Evolutionary conservation across 768 basidiomycete species (phyloP).

Genomic region (Amanita pallidorosea): DNA sequence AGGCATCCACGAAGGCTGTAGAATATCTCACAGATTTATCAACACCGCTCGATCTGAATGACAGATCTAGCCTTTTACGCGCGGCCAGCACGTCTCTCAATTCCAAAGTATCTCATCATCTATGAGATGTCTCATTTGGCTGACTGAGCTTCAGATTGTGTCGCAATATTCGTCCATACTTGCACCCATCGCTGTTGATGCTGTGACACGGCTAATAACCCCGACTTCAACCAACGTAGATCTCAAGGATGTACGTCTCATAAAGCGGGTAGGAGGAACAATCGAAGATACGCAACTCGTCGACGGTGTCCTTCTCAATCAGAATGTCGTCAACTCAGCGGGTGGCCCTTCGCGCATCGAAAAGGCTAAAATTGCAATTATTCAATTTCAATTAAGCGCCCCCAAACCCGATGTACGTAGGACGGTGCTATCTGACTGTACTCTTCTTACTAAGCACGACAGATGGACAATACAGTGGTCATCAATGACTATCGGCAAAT

Average conservation of each 20-base stretch:
- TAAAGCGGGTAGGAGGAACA: slow-evolving; percentile 97
- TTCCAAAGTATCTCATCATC: slow-evolving; percentile 60
- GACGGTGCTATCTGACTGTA: slow-evolving; percentile 1
- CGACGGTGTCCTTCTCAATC: slow-evolving; percentile 95
- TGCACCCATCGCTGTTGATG: slow-evolving; percentile 97
- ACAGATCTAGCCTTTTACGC: slow-evolving; percentile 74
- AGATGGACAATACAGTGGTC: slow-evolving; percentile 99
- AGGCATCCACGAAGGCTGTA: slow-evolving; percentile 85
- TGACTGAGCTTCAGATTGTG: slow-evolving; percentile 58
- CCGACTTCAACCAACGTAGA: slow-evolving; percentile 91
- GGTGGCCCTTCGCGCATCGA: slow-evolving; percentile 94
- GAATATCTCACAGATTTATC: slow-evolving; percentile 92
- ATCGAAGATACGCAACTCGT: slow-evolving; percentile 98
- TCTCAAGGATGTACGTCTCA: slow-evolving; percentile 89
- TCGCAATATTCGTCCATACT: slow-evolving; percentile 98
- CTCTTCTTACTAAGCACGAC: slow-evolving; percentile 9
- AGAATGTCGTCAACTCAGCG: slow-evolving; percentile 82
- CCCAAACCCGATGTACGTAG: slow-evolving; percentile 86
- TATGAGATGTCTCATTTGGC: background rate
- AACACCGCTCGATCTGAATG: slow-evolving; percentile 82
- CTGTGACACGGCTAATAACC: slow-evolving; percentile 85
- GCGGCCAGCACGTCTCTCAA: slow-evolving; percentile 94
- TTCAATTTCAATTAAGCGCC: slow-evolving; percentile 96
- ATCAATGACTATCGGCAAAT: slow-evolving; percentile 99
- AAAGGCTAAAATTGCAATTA: slow-evolving; percentile 96